phyloP scores from a whole-genome alignment of 2,329 filamentous ascomycete species.

The Diaporthe humulicola region DNA sequence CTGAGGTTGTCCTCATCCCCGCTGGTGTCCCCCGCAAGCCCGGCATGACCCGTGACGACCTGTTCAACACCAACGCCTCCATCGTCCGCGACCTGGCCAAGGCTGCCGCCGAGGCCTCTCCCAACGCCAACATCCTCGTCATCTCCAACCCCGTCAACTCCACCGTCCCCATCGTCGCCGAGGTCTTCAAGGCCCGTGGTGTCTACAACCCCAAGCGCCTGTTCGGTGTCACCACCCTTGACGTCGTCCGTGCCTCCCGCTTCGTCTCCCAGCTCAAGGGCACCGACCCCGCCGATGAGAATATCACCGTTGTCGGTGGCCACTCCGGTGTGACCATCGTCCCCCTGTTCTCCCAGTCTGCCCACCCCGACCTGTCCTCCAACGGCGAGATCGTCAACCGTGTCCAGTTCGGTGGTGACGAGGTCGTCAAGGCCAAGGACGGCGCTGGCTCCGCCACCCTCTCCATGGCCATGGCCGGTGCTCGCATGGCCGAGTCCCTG shows the following conservation, averaged over 20 bases:
- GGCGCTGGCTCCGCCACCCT: slow-evolving; percentile 97
- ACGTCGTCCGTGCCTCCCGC: slow-evolving; percentile 96
- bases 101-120: slow-evolving; percentile 88
- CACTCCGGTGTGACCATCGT: slow-evolving; percentile 99
- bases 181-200: slow-evolving; percentile 94
- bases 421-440: slow-evolving; percentile 99
- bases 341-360: slow-evolving; percentile 94
- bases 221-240: slow-evolving; percentile 99
- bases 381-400: slow-evolving; percentile 87
- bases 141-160: slow-evolving; percentile 99
- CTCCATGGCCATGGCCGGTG: slow-evolving; percentile 98
- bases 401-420: slow-evolving; percentile 98
- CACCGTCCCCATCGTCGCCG: slow-evolving; percentile 96
- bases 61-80: slow-evolving; percentile 99
- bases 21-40: slow-evolving; percentile 99
- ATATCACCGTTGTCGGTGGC: slow-evolving; percentile 95
- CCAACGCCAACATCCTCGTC: slow-evolving; percentile 95
- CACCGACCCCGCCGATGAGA: slow-evolving; percentile 91
- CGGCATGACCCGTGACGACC: slow-evolving; percentile 99
- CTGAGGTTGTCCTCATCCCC: slow-evolving; percentile 96
- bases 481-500: slow-evolving; percentile 86
- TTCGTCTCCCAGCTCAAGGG: slow-evolving; percentile 96
- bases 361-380: slow-evolving; percentile 85
- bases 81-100: slow-evolving; percentile 99
- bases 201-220: slow-evolving; percentile 99